Percentiles rank a stretch among this genome's conserved stretches.
phyloP scores from a whole-genome alignment of 2,329 filamentous ascomycete genomes.

The Botryotinia globosa region DNA sequence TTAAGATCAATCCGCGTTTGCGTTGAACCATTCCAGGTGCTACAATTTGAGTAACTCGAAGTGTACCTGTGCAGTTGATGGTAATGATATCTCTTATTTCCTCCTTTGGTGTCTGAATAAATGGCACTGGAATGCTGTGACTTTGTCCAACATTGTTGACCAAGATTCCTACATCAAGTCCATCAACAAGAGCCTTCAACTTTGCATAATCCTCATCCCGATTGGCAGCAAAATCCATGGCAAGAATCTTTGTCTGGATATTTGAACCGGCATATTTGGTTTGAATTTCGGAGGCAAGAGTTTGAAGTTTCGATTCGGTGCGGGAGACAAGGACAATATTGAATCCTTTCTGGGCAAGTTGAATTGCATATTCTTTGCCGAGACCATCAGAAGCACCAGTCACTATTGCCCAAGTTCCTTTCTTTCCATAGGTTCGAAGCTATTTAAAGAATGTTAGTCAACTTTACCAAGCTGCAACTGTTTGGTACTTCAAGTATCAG shows the following conservation, averaged over 20 bases:
- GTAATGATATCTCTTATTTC: slow-evolving; percentile 90
- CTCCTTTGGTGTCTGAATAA: slow-evolving; percentile 71
- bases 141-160: slow-evolving; percentile 97
- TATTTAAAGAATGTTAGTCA: slow-evolving; percentile 39
- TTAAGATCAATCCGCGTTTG: slow-evolving; percentile 84
- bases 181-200: slow-evolving; percentile 65
- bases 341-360: slow-evolving; percentile 88
- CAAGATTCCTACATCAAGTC: slow-evolving; percentile 78
- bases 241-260: slow-evolving; percentile 71
- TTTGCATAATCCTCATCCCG: slow-evolving; percentile 75
- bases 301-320: slow-evolving; percentile 85
- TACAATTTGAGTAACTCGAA: slow-evolving; percentile 82
- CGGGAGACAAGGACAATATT: slow-evolving; percentile 94
- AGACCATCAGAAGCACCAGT: slow-evolving; percentile 96
- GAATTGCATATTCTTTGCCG: slow-evolving; percentile 90
- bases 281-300: slow-evolving; percentile 72
- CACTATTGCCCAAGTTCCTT: slow-evolving; percentile 89
- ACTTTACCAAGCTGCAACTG: background rate
- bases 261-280: slow-evolving; percentile 59
- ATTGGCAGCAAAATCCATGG: slow-evolving; percentile 89
- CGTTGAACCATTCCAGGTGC: slow-evolving; percentile 81
- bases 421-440: slow-evolving; percentile 87
- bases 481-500: background rate
- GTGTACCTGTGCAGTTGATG: slow-evolving; percentile 90
- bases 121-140: slow-evolving; percentile 88